Conservation (phyloP, 2,329 filamentous ascomycete genomes). For the Chaetomiaceae sp. region DNA sequence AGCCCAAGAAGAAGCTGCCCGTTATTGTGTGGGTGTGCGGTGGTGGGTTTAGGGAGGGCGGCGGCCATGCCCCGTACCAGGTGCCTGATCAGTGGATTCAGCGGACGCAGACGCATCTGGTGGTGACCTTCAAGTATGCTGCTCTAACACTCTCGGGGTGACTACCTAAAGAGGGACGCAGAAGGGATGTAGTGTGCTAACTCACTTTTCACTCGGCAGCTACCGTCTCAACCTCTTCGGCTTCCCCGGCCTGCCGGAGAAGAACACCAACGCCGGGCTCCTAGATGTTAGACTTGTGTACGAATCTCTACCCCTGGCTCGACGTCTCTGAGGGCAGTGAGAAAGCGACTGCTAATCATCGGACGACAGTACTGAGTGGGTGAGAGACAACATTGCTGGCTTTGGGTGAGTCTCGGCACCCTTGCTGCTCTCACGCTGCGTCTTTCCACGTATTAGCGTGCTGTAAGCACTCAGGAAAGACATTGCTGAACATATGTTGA, state of each 20-base stretch:
- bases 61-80: conserved; percentile 2
- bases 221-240: conserved; percentile 4
- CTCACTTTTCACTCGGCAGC: neutral
- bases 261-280: conserved; percentile 1
- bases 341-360: neutral
- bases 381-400: conserved; percentile 1
- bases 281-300: conserved; percentile 1
- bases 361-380: neutral
- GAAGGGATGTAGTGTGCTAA: neutral
- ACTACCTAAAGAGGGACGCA: too few species aligned
- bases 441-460: neutral
- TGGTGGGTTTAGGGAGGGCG: conserved; percentile 1
- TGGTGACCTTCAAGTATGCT: conserved; percentile 2
- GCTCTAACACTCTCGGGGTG: too few species aligned
- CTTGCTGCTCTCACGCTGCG: neutral
- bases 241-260: neutral
- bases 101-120: conserved; percentile 5
- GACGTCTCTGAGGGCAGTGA: too few species aligned
- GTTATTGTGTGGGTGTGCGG: conserved; percentile 4
- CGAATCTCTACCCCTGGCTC: neutral
- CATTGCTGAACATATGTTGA: neutral
- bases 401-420: neutral
- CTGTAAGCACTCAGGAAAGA: too few species aligned
- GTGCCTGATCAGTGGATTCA: conserved; percentile 5
- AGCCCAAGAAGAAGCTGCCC: conserved; percentile 4